Conservation (phyloP, 108 stramenopile species). For the Aurantiochytrium sp. region DNA sequence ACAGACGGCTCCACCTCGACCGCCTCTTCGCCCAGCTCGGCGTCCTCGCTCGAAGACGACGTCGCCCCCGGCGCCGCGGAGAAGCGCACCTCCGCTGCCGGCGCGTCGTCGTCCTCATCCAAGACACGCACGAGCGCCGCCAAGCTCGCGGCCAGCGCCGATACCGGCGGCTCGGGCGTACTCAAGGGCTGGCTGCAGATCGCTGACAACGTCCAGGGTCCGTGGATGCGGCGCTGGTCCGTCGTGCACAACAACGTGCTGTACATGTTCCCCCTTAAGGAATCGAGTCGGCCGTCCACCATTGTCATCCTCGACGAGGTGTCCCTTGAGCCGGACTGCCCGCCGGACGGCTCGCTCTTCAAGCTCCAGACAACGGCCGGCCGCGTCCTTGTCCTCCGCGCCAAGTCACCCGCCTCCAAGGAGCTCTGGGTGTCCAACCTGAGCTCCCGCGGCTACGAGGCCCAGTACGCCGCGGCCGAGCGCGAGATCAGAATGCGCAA, state of each 20-base stretch:
- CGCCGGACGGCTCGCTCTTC: background rate
- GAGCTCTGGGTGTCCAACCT: background rate
- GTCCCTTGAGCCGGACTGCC: background rate
- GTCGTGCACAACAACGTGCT: conserved; percentile 20
- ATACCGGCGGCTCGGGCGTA: background rate
- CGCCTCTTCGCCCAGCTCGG: background rate
- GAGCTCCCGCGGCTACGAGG: background rate
- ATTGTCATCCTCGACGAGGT: conserved; percentile 21
- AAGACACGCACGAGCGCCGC: background rate
- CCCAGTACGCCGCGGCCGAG: background rate
- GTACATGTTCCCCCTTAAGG: conserved; percentile 10
- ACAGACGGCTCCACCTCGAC: background rate
- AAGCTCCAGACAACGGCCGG: background rate
- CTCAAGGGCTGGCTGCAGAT: background rate
- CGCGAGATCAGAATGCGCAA: background rate
- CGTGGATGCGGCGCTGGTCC: background rate
- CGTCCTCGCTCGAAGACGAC: too few species aligned
- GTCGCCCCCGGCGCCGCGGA: background rate
- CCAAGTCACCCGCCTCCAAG: background rate
- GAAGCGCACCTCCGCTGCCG: background rate
- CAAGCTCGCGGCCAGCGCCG: background rate
- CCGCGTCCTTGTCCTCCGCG: background rate
- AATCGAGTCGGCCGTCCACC: background rate
- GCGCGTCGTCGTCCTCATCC: background rate
- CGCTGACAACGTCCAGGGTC: background rate